Conservation (phyloP, 164 flowering plant species). For the Stephania yunnanensis region DNA sequence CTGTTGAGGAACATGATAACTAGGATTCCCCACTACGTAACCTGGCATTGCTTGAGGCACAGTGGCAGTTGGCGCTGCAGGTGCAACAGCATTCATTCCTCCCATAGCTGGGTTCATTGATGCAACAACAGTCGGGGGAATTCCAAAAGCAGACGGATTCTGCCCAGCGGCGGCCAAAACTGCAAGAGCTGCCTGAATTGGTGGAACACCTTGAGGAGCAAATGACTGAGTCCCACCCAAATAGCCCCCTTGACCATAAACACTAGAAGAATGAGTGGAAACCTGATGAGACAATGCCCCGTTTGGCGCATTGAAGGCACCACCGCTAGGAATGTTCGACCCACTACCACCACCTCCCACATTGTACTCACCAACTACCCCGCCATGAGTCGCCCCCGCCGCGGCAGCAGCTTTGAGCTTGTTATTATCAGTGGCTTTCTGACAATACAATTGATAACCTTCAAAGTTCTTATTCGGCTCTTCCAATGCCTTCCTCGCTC, state of each 20-base stretch:
- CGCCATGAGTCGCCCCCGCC: not conserved
- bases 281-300: constrained; percentile 13
- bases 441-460: constrained; percentile 30
- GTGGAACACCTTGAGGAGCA: constrained; percentile 15
- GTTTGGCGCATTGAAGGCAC: constrained; percentile 10
- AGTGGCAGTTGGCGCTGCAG: constrained; percentile 1
- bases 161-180: constrained; percentile 31
- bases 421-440: constrained; percentile 29
- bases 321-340: constrained; percentile 11
- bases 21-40: constrained; percentile 20
- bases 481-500: constrained; percentile 31
- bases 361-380: not conserved
- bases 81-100: constrained; percentile 14
- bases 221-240: constrained; percentile 17
- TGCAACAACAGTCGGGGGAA: constrained; percentile 20
- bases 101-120: constrained; percentile 24
- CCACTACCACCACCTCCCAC: constrained; percentile 9
- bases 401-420: constrained; percentile 12
- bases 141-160: constrained; percentile 33
- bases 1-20: constrained; percentile 20
- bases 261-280: constrained; percentile 11
- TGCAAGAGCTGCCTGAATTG: constrained; percentile 27
- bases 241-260: constrained; percentile 20
- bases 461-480: constrained; percentile 34
- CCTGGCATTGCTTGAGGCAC: constrained; percentile 15